These are phyloP conservation scores for Cladochytrium replicatum DNA, from an alignment of 192 early-diverging fungal genomes.

Conservation along the genomic window DNA sequence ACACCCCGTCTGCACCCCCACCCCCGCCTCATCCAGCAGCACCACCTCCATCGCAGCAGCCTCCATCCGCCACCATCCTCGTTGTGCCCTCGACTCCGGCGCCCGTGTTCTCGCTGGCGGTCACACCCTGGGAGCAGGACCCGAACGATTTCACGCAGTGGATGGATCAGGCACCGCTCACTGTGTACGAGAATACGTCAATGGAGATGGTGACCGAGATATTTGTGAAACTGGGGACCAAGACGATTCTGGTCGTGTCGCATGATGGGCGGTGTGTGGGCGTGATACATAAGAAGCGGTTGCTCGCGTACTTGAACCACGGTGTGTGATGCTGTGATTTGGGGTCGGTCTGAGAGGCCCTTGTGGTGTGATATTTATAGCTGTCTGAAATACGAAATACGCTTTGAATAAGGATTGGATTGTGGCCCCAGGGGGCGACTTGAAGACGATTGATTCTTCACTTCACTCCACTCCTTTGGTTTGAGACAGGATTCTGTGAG, in stretches of 20 bases:
- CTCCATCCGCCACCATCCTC: neutral
- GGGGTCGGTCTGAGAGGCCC: too few relatives aligned
- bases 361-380: too few relatives aligned
- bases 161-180: constrained; percentile 62
- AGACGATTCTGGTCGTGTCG: constrained; percentile 64
- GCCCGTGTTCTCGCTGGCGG: neutral
- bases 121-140: neutral
- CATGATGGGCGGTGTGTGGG: constrained; percentile 67
- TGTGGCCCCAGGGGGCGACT: too few relatives aligned
- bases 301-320: constrained; percentile 69
- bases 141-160: constrained; percentile 25
- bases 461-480: too few relatives aligned
- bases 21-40: constrained; percentile 3
- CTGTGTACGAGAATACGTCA: constrained; percentile 61
- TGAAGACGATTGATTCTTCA: too few relatives aligned
- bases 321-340: too few relatives aligned
- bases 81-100: neutral
- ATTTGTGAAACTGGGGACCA: constrained; percentile 73
- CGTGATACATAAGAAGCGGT: constrained; percentile 74
- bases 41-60: neutral
- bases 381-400: too few relatives aligned
- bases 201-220: constrained; percentile 78
- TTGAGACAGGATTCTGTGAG: too few relatives aligned
- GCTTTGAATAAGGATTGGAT: too few relatives aligned
- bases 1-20: constrained; percentile 1